A percentile compares a stretch with the other conserved stretches of the same genome.
Conservation (phyloP, 1,284 basidiomycete species). For the Spongiforma sp. region DNA sequence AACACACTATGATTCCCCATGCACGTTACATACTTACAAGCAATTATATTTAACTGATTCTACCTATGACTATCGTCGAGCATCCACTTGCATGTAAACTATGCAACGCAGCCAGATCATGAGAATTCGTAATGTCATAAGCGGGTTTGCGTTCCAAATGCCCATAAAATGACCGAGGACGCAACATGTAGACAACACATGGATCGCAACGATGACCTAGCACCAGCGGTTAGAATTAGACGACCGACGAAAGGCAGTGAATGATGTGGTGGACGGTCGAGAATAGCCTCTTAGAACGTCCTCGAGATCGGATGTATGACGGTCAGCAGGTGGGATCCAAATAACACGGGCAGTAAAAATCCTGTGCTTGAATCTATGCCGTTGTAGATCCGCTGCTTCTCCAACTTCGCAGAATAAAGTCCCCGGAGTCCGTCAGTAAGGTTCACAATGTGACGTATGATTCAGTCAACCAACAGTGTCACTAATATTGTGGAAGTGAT, state of each 20-base stretch:
- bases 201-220: neutral
- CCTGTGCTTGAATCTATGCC: neutral
- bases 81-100: conserved; percentile 1
- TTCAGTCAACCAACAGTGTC: too few species aligned
- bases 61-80: conserved; percentile 2
- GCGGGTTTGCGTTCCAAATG: neutral
- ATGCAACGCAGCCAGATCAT: too few species aligned
- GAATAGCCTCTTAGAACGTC: neutral
- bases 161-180: neutral
- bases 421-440: neutral
- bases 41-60: conserved; percentile 4
- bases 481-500: too few species aligned
- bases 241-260: neutral
- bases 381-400: neutral
- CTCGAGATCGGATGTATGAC: neutral
- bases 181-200: neutral
- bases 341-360: neutral
- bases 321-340: neutral
- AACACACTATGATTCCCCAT: conserved; percentile 24
- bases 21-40: conserved; percentile 11
- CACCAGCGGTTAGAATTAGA: neutral
- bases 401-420: neutral
- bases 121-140: neutral
- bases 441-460: neutral
- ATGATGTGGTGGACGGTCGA: neutral